Evolutionary conservation across 345 rosid species (phyloP).

Genomic region (Passiflora organensis): DNA sequence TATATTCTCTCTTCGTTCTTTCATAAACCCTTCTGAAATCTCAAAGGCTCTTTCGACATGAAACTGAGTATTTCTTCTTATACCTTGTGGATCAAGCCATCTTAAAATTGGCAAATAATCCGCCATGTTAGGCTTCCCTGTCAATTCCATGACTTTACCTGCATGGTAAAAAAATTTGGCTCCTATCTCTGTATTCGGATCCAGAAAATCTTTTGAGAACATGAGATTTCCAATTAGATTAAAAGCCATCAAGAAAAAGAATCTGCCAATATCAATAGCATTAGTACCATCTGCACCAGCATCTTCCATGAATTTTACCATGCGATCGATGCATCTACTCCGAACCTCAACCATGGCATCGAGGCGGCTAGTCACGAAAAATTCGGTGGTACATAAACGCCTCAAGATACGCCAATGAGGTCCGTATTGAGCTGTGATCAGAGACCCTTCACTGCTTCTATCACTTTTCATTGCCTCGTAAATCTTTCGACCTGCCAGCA

Average conservation of each 20-base stretch:
- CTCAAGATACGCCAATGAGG: slow-evolving; percentile 69
- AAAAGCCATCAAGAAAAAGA: slow-evolving; percentile 8
- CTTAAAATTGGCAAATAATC: slow-evolving; percentile 64
- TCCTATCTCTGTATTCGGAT: slow-evolving; percentile 10
- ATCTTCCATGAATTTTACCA: slow-evolving; percentile 44
- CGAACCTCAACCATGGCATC: slow-evolving; percentile 49
- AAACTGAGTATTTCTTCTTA: slow-evolving; percentile 53
- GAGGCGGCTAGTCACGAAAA: slow-evolving; percentile 57
- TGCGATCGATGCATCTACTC: slow-evolving; percentile 39
- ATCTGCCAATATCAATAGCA: slow-evolving; percentile 51
- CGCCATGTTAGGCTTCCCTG: slow-evolving; percentile 69
- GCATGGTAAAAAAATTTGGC: slow-evolving; percentile 39
- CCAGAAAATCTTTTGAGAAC: slow-evolving; percentile 15
- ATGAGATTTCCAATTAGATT: slow-evolving; percentile 21
- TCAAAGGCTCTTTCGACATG: slow-evolving; percentile 59
- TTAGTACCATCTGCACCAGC: slow-evolving; percentile 38
- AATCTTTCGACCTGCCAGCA: slow-evolving; percentile 67
- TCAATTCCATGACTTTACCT: slow-evolving; percentile 72
- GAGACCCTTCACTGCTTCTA: slow-evolving; percentile 47
- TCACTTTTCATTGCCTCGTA: slow-evolving; percentile 75
- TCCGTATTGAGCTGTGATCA: slow-evolving; percentile 76
- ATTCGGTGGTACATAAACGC: slow-evolving; percentile 56
- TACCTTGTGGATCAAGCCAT: slow-evolving; percentile 68
- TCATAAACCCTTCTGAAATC: slow-evolving; percentile 53
- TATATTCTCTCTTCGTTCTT: slow-evolving; percentile 41